Conservation (phyloP, 768 basidiomycete genomes). For the Solioccasus polychromus region DNA sequence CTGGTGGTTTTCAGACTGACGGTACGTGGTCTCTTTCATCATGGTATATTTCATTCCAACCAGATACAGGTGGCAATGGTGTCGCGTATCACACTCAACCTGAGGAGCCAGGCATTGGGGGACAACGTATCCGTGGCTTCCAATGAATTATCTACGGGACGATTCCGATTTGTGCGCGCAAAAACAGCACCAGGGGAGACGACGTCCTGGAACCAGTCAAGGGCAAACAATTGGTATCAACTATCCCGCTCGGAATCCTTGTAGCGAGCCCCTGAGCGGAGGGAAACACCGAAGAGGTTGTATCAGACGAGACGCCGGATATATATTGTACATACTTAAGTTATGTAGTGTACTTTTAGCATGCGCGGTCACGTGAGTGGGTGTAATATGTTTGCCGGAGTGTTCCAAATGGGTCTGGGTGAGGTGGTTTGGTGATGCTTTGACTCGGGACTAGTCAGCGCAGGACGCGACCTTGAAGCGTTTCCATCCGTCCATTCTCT, state of each 20-base stretch:
- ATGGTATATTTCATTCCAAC: not conserved
- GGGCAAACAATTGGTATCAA: not conserved
- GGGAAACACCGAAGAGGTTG: no score
- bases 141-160: not conserved
- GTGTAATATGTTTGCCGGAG: conserved; percentile 8
- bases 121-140: not conserved
- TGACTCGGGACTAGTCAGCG: conserved; percentile 31
- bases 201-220: no score
- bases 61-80: conserved; percentile 55
- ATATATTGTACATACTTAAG: no score
- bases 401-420: conserved; percentile 32
- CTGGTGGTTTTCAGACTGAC: conserved; percentile 17
- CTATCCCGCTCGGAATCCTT: not conserved
- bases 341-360: no score
- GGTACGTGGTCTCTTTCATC: conserved; percentile 7
- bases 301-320: no score
- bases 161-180: not conserved
- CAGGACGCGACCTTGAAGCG: conserved; percentile 34
- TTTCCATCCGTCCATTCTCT: conserved; percentile 11
- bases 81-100: conserved; percentile 63
- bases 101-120: conserved; percentile 38
- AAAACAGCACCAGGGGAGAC: no score
- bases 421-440: conserved; percentile 17
- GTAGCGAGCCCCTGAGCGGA: no score
- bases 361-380: conserved; percentile 23